Percentiles rank a stretch among this genome's conserved stretches.
Evolutionary conservation across 2,329 filamentous ascomycete species (phyloP).

Genomic region (Neophaeococcomyces mojaviensis): DNA sequence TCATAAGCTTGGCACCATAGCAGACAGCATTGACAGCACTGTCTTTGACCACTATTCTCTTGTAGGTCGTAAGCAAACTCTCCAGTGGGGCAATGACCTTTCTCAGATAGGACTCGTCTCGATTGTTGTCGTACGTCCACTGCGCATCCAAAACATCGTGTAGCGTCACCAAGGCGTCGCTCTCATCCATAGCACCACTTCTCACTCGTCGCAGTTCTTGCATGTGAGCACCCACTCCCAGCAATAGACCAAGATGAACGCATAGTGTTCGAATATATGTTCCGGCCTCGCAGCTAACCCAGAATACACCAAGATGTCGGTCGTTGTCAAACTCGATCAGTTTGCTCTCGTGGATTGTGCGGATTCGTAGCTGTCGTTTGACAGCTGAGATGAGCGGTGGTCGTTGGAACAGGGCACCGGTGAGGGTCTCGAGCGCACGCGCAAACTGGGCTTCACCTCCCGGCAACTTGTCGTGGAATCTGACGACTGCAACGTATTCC

Average conservation of each 20-base stretch:
- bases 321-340: slow-evolving; percentile 97
- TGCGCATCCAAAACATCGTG: slow-evolving; percentile 95
- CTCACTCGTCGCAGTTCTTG: slow-evolving; percentile 92
- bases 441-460: slow-evolving; percentile 90
- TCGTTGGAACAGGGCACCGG: slow-evolving; percentile 92
- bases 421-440: slow-evolving; percentile 88
- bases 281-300: slow-evolving; percentile 97
- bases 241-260: slow-evolving; percentile 73
- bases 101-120: slow-evolving; percentile 87
- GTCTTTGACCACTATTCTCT: slow-evolving; percentile 96
- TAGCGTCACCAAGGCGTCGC: slow-evolving; percentile 79
- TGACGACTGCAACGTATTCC: slow-evolving; percentile 94
- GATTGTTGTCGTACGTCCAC: slow-evolving; percentile 91
- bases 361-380: slow-evolving; percentile 96
- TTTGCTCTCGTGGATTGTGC: slow-evolving; percentile 96
- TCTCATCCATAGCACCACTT: slow-evolving; percentile 91
- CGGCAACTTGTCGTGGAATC: slow-evolving; percentile 89
- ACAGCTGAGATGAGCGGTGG: slow-evolving; percentile 96
- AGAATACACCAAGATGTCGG: slow-evolving; percentile 93
- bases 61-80: slow-evolving; percentile 84
- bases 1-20: slow-evolving; percentile 98
- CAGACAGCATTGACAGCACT: slow-evolving; percentile 93
- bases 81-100: slow-evolving; percentile 88
- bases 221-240: slow-evolving; percentile 92
- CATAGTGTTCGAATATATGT: slow-evolving; percentile 98